Evolutionary conservation across 805 yeast genomes (phyloP).

Genomic region (Limtongozyma cylindracea): DNA sequence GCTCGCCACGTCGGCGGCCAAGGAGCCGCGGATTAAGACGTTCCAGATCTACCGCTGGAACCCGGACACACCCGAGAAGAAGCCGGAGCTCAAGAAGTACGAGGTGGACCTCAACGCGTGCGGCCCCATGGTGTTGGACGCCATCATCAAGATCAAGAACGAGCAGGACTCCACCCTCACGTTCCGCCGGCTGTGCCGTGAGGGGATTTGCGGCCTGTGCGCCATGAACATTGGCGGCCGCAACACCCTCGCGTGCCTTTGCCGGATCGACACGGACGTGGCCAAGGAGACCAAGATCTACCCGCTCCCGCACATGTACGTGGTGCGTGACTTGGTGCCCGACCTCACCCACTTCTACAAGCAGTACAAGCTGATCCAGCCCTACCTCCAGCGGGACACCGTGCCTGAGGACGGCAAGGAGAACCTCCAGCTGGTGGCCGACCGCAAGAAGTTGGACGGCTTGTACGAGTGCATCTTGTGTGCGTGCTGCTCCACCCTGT

Average conservation of each 20-base stretch:
- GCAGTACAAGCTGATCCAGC: constrained; percentile 96
- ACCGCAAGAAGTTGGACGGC: constrained; percentile 92
- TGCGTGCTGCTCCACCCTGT: constrained; percentile 96
- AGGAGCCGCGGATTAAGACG: constrained; percentile 38
- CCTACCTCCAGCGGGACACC: constrained; percentile 67
- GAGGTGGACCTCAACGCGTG: constrained; percentile 70
- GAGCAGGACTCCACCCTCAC: constrained; percentile 93
- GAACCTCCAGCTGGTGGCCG: constrained; percentile 72
- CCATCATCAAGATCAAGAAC: constrained; percentile 79
- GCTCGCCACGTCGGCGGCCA: constrained; percentile 11
- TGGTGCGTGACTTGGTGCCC: constrained; percentile 91
- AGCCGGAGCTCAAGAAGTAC: constrained; percentile 70
- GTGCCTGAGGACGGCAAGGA: constrained; percentile 82
- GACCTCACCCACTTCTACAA: constrained; percentile 94
- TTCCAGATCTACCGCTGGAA: constrained; percentile 96
- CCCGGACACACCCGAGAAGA: constrained; percentile 85
- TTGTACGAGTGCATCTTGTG: constrained; percentile 92
- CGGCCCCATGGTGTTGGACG: constrained; percentile 97
- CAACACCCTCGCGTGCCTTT: constrained; percentile 90
- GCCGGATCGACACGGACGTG: constrained; percentile 70
- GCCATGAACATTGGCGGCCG: constrained; percentile 98
- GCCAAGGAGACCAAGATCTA: constrained; percentile 65
- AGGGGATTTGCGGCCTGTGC: constrained; percentile 98
- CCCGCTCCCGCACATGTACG: constrained; percentile 96
- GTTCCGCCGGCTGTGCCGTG: constrained; percentile 95